Conservation (phyloP, 1,139 yeast species). For the Kodamaea plutei region DNA sequence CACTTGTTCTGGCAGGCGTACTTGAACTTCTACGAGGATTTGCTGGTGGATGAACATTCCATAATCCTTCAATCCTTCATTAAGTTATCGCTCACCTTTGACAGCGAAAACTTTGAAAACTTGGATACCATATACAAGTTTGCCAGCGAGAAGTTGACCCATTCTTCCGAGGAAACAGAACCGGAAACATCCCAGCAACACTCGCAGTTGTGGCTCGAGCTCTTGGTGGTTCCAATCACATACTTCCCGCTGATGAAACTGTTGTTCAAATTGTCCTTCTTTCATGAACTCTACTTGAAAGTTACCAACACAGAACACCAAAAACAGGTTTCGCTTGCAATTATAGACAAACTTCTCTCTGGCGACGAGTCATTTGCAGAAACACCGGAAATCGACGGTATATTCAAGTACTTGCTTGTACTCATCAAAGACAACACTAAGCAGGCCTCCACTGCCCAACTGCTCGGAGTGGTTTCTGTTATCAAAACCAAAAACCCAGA, state of each 20-base stretch:
- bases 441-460: constrained; percentile 30
- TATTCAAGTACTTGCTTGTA: constrained; percentile 40
- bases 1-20: constrained; percentile 63
- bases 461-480: constrained; percentile 35
- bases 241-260: constrained; percentile 31
- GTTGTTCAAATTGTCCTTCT: constrained; percentile 32
- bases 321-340: constrained; percentile 38
- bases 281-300: constrained; percentile 38
- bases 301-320: constrained; percentile 31
- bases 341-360: constrained; percentile 33
- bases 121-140: constrained; percentile 59
- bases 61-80: constrained; percentile 62
- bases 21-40: constrained; percentile 53
- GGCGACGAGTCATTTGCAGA: constrained; percentile 18
- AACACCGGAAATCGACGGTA: constrained; percentile 34
- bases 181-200: constrained; percentile 13
- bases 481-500: constrained; percentile 31
- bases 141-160: constrained; percentile 47
- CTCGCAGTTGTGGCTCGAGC: constrained; percentile 42
- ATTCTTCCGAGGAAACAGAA: neutral
- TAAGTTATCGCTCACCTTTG: constrained; percentile 61
- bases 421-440: constrained; percentile 30
- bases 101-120: constrained; percentile 58
- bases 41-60: constrained; percentile 63
- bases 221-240: constrained; percentile 57